Conservation (phyloP, 2,329 filamentous ascomycete genomes). For the Fusarium anthophilum region DNA sequence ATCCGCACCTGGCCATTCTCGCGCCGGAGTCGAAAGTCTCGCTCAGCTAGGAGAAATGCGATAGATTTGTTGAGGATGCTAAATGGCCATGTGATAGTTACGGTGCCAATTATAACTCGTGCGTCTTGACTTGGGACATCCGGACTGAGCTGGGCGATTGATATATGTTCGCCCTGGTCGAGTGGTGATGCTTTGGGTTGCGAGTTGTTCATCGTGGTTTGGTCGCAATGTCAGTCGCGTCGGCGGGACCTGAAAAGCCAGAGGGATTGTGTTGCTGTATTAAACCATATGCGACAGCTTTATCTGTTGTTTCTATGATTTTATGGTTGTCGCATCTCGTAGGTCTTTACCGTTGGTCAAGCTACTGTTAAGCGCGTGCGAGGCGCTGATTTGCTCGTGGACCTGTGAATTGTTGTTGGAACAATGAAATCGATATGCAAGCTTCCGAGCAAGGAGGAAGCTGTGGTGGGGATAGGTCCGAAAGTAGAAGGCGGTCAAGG, state of each 20-base stretch:
- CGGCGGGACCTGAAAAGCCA: conserved; percentile 19
- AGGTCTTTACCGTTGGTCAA: not conserved
- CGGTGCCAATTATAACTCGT: conserved; percentile 70
- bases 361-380: conserved; percentile 5
- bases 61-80: conserved; percentile 78
- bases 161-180: conserved; percentile 50
- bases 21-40: conserved; percentile 82
- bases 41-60: conserved; percentile 84
- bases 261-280: conserved; percentile 1
- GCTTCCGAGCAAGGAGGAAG: conserved; percentile 26
- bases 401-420: not conserved
- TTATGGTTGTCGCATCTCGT: conserved; percentile 12
- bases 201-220: conserved; percentile 40
- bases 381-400: conserved; percentile 3
- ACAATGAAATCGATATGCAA: conserved; percentile 20
- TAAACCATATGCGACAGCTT: conserved; percentile 8
- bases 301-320: not conserved
- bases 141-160: conserved; percentile 66
- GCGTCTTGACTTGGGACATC: conserved; percentile 53
- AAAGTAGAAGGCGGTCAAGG: conserved; percentile 37
- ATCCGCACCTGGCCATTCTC: conserved; percentile 83
- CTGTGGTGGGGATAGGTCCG: conserved; percentile 22
- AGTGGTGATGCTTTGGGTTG: conserved; percentile 38
- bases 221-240: conserved; percentile 28
- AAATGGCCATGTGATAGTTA: conserved; percentile 93